Conservation (phyloP, 2,329 filamentous ascomycete species). For the Domatiomyces catenatus region DNA sequence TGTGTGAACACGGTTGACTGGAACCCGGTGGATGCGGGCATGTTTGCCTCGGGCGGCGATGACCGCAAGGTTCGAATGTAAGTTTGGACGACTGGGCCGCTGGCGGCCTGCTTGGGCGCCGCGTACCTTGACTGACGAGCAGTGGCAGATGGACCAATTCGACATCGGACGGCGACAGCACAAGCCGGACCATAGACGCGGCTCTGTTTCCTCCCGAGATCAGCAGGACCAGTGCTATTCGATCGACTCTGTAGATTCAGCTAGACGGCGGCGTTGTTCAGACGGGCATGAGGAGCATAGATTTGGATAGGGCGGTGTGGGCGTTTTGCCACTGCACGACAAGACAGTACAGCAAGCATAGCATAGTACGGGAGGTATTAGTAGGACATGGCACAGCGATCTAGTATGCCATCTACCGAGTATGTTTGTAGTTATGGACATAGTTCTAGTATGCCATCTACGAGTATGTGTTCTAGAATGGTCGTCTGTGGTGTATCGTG, state of each 20-base stretch:
- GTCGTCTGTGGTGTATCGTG: too few species aligned
- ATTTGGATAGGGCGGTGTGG: constrained; percentile 5
- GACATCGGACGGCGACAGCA: constrained; percentile 5
- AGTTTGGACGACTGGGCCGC: constrained; percentile 24
- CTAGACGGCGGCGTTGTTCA: not conserved
- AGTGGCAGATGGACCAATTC: constrained; percentile 20
- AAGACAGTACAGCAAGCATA: constrained; percentile 6
- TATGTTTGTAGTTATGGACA: not conserved
- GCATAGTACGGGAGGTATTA: constrained; percentile 1
- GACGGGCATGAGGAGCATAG: constrained; percentile 1
- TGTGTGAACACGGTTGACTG: constrained; percentile 78
- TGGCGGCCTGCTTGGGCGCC: constrained; percentile 17
- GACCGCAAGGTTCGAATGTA: constrained; percentile 76
- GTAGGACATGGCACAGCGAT: constrained; percentile 10
- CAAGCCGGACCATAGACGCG: constrained; percentile 18
- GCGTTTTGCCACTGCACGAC: constrained; percentile 1
- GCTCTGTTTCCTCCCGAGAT: constrained; percentile 22
- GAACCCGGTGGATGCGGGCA: constrained; percentile 66
- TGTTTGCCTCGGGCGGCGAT: constrained; percentile 86
- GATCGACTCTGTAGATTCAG: constrained; percentile 20
- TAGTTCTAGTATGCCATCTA: too few species aligned
- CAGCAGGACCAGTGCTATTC: constrained; percentile 27
- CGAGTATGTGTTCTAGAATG: too few species aligned
- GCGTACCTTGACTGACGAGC: not conserved
- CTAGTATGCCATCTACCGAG: not conserved